Percentiles rank a stretch among this genome's conserved stretches.
Conservation (phyloP, 306 rosid species). For the Cucurbita pepo region DNA sequence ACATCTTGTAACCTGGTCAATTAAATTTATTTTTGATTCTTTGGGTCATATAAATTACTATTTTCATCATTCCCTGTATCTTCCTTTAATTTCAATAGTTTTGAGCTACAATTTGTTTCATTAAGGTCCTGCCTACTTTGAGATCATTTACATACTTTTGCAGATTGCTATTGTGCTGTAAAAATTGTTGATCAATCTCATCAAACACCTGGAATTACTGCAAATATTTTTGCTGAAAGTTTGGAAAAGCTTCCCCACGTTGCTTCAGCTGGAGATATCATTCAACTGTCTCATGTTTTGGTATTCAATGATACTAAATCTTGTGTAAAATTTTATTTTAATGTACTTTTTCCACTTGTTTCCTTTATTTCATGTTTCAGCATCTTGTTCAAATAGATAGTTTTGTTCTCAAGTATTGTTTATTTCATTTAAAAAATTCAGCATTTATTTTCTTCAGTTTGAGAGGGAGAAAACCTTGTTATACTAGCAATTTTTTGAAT, state of each 20-base stretch:
- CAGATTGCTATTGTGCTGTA: conserved; percentile 41
- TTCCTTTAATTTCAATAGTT: neutral
- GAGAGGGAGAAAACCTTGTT: neutral
- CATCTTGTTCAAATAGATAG: neutral
- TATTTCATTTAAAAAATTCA: neutral
- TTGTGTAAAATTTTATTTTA: neutral
- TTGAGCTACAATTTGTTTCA: neutral
- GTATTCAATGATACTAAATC: conserved; percentile 15
- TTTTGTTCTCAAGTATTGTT: neutral
- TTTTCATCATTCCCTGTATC: neutral
- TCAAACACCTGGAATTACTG: conserved; percentile 18
- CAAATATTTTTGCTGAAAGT: conserved; percentile 31
- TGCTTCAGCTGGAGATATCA: conserved; percentile 44
- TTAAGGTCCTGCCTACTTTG: neutral
- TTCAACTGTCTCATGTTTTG: conserved; percentile 28
- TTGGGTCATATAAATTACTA: neutral
- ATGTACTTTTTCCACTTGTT: neutral
- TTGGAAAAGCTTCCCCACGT: conserved; percentile 37
- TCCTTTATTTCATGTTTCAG: neutral
- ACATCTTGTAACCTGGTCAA: neutral
- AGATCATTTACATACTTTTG: conserved; percentile 12
- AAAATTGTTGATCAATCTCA: conserved; percentile 40
- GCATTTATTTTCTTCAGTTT: neutral
- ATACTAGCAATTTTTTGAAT: neutral
- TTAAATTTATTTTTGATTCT: neutral